Base-by-base conservation (phyloP, 164 flowering plant species). In the Chloranthus sessilifolius region DNA sequence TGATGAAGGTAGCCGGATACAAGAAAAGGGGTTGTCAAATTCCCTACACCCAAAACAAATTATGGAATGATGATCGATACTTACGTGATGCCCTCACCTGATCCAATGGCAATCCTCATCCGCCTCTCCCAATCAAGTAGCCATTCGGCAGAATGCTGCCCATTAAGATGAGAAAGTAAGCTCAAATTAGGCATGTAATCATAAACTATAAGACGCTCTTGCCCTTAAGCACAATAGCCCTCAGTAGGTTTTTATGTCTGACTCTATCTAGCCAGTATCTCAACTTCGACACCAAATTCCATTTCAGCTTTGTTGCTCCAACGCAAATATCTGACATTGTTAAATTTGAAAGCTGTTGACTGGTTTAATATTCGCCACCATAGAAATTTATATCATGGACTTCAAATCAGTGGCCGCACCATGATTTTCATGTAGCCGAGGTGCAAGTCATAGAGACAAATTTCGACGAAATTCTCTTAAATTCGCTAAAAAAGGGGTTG, bases 161-260 rank as follows among this genome's bases (percentile, higher is more conserved):
- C 95, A 52, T 87, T 95, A 50, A 90, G 91, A 73, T 90, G 98
- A 9, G 98, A 82, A 3, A 78, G 68, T 60, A 90, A 71, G 65
- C 95, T 87, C 70, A 82, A 58, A 65, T 87, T 90, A 33, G 83
- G 86, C 95, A 87, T 85, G 74, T 87, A 90, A 45, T 82, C 95
- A 47, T 82, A 90, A 9, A 90, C 89, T 51, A 90, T 87, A 21
- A 90, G 75, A 19, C 95, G 91, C 46, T 90, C 95, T 66, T 87
- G 95, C 36, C 89, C 98, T 69, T 85, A 94, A 14, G 87, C 94
- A 72, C 95, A 90, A 58, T 82, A 90, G 20, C 95, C 98, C 79
- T 79, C 14, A 90, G 73, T 45, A 90, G 64, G 67, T 90, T 90
- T 65, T 81, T 83, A 75, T 90, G 98, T 41, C 84, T 72, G 41